Conservation (phyloP, 2,329 filamentous ascomycete genomes). For the Claviceps pazoutovae region DNA sequence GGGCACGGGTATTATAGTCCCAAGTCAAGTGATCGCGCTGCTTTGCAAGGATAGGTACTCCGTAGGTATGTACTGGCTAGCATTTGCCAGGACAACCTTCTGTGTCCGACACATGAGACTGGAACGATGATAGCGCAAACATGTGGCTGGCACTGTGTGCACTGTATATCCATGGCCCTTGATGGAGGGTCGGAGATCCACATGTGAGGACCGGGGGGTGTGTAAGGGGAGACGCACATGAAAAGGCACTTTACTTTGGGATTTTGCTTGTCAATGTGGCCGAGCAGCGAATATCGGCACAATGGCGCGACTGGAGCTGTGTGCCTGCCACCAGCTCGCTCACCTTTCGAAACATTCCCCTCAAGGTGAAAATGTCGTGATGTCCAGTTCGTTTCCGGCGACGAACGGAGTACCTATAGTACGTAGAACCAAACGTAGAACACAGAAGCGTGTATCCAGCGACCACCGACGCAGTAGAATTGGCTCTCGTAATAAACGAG, state of each 20-base stretch:
- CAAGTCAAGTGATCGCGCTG: not conserved
- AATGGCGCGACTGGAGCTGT: too few species aligned
- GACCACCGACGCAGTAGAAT: too few species aligned
- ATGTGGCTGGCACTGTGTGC: not conserved
- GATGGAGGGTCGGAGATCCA: not conserved
- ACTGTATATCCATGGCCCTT: not conserved
- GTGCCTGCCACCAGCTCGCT: not conserved
- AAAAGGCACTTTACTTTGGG: not conserved
- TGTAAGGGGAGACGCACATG: not conserved
- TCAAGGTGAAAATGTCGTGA: not conserved
- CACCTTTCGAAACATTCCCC: not conserved
- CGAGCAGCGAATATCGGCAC: not conserved
- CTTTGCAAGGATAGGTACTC: not conserved
- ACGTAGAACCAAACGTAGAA: not conserved
- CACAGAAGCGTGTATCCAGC: too few species aligned
- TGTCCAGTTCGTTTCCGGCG: not conserved
- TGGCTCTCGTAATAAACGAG: not conserved
- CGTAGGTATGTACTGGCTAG: not conserved
- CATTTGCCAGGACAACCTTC: not conserved
- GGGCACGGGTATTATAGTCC: constrained; percentile 7
- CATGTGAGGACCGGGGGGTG: not conserved
- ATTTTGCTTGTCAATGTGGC: not conserved
- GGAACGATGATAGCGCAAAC: not conserved
- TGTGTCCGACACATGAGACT: not conserved
- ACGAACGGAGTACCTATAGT: too few species aligned